Evolutionary conservation across 148 eudicot species (phyloP).

Genomic region (Mesembryanthemum crystallinum): DNA sequence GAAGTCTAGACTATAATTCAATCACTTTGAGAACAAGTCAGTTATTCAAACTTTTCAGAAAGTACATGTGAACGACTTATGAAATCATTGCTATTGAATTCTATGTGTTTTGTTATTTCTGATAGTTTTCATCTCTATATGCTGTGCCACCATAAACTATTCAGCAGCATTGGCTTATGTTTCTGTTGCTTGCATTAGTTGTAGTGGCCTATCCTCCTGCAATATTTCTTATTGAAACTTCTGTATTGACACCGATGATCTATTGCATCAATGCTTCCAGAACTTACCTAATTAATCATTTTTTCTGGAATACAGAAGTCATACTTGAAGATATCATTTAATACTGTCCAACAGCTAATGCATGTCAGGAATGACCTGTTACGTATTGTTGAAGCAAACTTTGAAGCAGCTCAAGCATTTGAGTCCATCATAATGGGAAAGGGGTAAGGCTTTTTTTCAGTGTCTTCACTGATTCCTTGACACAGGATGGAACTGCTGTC

Average conservation of each 20-base stretch:
- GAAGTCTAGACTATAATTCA: too few relatives aligned
- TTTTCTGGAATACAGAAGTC: conserved; percentile 77
- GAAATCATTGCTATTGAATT: too few relatives aligned
- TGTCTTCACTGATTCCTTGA: not conserved
- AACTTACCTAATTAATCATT: not conserved
- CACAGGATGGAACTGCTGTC: not conserved
- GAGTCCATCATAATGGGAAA: conserved; percentile 76
- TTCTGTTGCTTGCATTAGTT: not conserved
- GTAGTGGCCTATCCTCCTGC: too few relatives aligned
- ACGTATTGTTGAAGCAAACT: conserved; percentile 74
- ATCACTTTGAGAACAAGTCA: too few relatives aligned
- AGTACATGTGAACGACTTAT: too few relatives aligned
- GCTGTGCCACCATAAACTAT: too few relatives aligned
- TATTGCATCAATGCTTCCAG: not conserved
- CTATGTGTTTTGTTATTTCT: not conserved
- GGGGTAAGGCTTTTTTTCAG: conserved; percentile 40
- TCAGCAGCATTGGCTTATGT: not conserved
- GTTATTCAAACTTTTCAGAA: too few relatives aligned
- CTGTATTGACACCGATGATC: not conserved
- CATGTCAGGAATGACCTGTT: too few relatives aligned
- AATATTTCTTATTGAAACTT: not conserved
- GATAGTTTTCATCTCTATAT: not conserved
- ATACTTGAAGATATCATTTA: conserved; percentile 89
- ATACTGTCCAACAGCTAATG: conserved; percentile 93
- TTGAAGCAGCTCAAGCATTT: conserved; percentile 86